A percentile compares a stretch with the other conserved stretches of the same genome.
Conservation (phyloP, 176 grass and related monocot species). For the Oryza officinalis region DNA sequence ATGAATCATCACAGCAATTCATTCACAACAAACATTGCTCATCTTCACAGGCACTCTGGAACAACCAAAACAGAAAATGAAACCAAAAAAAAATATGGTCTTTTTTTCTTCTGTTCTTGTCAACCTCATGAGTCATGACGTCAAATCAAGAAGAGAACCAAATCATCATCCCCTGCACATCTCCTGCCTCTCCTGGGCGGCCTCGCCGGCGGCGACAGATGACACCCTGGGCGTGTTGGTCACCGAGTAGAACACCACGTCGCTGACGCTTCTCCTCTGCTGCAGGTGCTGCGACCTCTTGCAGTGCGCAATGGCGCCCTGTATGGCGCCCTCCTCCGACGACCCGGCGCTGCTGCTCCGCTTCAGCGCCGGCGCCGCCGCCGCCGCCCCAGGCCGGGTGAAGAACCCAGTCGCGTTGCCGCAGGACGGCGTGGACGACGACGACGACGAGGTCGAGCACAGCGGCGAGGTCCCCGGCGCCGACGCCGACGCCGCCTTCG, state of each 20-base stretch:
- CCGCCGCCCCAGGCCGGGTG: neutral
- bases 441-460: slow-evolving; percentile 49
- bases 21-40: slow-evolving; percentile 41
- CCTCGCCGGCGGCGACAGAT: slow-evolving; percentile 39
- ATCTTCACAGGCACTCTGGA: slow-evolving; percentile 31
- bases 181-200: slow-evolving; percentile 55
- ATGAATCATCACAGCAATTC: slow-evolving; percentile 18
- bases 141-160: neutral
- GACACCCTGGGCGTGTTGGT: slow-evolving; percentile 54
- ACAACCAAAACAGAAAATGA: neutral
- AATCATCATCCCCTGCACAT: slow-evolving; percentile 65
- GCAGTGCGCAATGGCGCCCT: slow-evolving; percentile 95
- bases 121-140: neutral
- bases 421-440: slow-evolving; percentile 54
- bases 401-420: slow-evolving; percentile 44
- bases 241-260: slow-evolving; percentile 56
- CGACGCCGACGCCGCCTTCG: slow-evolving; percentile 30
- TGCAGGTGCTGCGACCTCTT: slow-evolving; percentile 61
- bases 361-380: slow-evolving; percentile 35
- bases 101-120: slow-evolving; percentile 1
- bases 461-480: slow-evolving; percentile 41
- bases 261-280: slow-evolving; percentile 61
- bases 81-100: neutral
- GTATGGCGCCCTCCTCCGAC: slow-evolving; percentile 76
- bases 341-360: slow-evolving; percentile 72